Evolutionary conservation across 2,329 filamentous ascomycete species (phyloP).

Genomic region (Alternaria sp.): DNA sequence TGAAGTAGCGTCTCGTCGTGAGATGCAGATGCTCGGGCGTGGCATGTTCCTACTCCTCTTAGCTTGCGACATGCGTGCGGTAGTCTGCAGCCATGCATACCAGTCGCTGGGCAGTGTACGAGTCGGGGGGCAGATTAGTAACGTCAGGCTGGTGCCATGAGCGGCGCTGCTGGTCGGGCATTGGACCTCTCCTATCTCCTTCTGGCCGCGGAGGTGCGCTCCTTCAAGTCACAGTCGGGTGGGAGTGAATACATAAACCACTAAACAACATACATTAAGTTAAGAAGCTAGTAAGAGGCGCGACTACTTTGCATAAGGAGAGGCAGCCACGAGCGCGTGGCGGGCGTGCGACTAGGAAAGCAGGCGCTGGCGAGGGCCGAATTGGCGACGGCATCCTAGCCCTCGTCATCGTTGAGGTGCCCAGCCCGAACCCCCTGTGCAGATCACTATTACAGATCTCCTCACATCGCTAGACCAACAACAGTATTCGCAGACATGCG

Average conservation of each 20-base stretch:
- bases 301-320: constrained; percentile 17
- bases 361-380: constrained; percentile 12
- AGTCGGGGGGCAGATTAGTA: constrained; percentile 52
- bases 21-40: constrained; percentile 67
- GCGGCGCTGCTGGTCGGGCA: constrained; percentile 36
- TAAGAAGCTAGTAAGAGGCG: constrained; percentile 3
- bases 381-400: constrained; percentile 9
- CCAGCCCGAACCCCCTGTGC: neutral
- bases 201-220: constrained; percentile 23
- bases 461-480: neutral
- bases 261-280: constrained; percentile 24
- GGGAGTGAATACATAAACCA: constrained; percentile 13
- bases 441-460: neutral
- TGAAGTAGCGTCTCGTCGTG: constrained; percentile 67
- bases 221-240: constrained; percentile 13
- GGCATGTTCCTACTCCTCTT: constrained; percentile 60
- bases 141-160: constrained; percentile 45
- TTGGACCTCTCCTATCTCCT: constrained; percentile 29
- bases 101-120: constrained; percentile 62
- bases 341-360: constrained; percentile 19
- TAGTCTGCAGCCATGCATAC: constrained; percentile 40
- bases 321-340: constrained; percentile 22
- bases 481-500: neutral
- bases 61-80: constrained; percentile 3
- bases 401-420: constrained; percentile 26